phyloP scores from a whole-genome alignment of 768 basidiomycete genomes.

The Termitomyces heimii region DNA sequence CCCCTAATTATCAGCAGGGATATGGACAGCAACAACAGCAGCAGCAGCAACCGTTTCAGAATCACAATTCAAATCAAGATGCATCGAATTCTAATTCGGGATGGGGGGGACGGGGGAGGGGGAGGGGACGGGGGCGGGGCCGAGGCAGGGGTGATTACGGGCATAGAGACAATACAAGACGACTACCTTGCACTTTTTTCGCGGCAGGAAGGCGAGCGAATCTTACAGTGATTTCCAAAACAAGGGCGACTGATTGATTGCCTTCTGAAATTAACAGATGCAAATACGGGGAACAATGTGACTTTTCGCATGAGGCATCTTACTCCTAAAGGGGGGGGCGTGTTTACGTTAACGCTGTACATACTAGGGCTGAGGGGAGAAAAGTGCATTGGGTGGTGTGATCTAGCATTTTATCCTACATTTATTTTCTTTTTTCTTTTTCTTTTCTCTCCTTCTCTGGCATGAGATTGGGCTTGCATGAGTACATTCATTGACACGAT shows the following conservation, averaged over 20 bases:
- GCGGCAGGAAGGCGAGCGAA: constrained; percentile 87
- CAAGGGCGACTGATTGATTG: constrained; percentile 32
- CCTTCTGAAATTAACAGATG: constrained; percentile 64
- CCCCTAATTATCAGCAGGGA: constrained; percentile 29
- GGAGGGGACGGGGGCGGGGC: constrained; percentile 50
- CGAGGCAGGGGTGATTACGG: constrained; percentile 39
- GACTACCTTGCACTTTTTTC: constrained; percentile 81
- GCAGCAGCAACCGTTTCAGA: constrained; percentile 34
- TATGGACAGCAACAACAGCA: constrained; percentile 44
- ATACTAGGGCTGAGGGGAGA: neutral
- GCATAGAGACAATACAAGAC: constrained; percentile 78
- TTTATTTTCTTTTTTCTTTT: constrained; percentile 3
- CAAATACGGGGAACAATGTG: constrained; percentile 85
- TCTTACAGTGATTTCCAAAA: constrained; percentile 25
- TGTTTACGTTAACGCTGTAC: constrained; percentile 4
- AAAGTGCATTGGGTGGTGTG: neutral
- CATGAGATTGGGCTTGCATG: constrained; percentile 3
- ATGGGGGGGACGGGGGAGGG: constrained; percentile 49
- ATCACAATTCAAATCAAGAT: constrained; percentile 23
- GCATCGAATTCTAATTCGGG: constrained; percentile 26
- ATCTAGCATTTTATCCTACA: constrained; percentile 11
- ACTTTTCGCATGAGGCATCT: constrained; percentile 62
- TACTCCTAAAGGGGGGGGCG: constrained; percentile 22
- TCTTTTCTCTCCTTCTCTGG: neutral
- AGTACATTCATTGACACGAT: neutral